Base-by-base conservation (phyloP, 2,329 filamentous ascomycete genomes). In the Alternaria hordeiaustralica region DNA sequence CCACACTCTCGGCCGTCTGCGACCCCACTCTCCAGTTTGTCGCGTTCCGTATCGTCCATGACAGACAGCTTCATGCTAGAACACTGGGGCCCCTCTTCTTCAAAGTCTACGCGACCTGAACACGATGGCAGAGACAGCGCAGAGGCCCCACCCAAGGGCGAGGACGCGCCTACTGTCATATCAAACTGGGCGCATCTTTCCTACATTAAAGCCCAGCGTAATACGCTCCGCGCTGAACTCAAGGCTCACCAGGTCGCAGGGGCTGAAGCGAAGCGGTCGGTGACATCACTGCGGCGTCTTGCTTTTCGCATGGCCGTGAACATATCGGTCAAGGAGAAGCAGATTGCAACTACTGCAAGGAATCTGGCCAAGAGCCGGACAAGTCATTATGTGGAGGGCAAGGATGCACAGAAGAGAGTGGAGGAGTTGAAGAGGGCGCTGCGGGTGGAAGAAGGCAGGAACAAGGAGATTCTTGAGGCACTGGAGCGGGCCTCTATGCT, bases 301-400 rank as follows among this genome's bases (percentile, higher is more conserved):
- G 78, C 78, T 11, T 74, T 80, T 59, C 77, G 78, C 50, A 77
- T 80, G 69, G 78, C 76, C 13, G 75, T 80, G 33, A 79, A 78
- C 45, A 80, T 79, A 28, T 78, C 76, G 13, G 76, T 80, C 41
- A 80, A 80, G 67, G 78, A 80, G 60, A 76, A 76, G 56, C 75
- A 79, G 53, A 79, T 80, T 57, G 77, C 75, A 21, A 74, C 69
- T 13, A 75, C 73, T 11, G 75, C 78, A 18, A 68, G 73, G 30
- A 78, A 71, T 33, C 59, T 80, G 33, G 74, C 76, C 6, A 74
- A 66, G 25, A 76, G 70, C 44, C 70, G 78, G 56, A 78, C 74
- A 44, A 75, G 64, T 25, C 70, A 69, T 26, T 79, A 80, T 45
- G 58, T 79, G 3, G 65, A 77, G 10, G 70, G 71, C 21, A 76